Percentiles rank a stretch among this genome's conserved stretches.
These are phyloP conservation scores for Ziziphus jujuba DNA, from an alignment of 306 rosid species.

Conservation along the genomic window DNA sequence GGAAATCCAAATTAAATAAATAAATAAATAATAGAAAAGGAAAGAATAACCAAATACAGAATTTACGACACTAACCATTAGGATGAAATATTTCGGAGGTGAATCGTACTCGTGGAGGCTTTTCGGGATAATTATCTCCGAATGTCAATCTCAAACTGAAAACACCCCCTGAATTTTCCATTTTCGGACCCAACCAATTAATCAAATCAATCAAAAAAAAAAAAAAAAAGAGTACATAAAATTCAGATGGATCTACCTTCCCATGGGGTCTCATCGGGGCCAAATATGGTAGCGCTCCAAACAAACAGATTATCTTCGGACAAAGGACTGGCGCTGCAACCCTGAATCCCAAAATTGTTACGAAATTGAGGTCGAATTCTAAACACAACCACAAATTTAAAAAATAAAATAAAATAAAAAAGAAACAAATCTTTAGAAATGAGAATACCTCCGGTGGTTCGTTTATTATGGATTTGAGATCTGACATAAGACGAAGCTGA, in stretches of 20 bases:
- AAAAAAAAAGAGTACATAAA: background rate
- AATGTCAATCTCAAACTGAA: slow-evolving; percentile 35
- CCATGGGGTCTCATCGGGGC: slow-evolving; percentile 36
- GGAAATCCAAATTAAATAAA: background rate
- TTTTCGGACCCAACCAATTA: background rate
- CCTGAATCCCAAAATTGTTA: slow-evolving; percentile 16
- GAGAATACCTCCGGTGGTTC: slow-evolving; percentile 27
- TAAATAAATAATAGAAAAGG: background rate
- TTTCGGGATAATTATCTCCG: slow-evolving; percentile 28
- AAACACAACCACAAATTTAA: too few species aligned
- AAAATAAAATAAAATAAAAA: background rate
- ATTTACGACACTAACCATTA: slow-evolving; percentile 22
- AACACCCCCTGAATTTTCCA: slow-evolving; percentile 26
- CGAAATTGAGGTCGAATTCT: background rate
- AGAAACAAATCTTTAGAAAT: background rate
- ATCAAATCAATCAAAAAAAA: background rate
- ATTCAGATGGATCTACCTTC: slow-evolving; percentile 20
- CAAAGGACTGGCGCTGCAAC: slow-evolving; percentile 33
- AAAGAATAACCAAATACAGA: background rate
- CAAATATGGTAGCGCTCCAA: slow-evolving; percentile 36
- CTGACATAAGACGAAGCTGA: slow-evolving; percentile 36
- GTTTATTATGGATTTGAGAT: slow-evolving; percentile 27
- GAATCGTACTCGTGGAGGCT: slow-evolving; percentile 35
- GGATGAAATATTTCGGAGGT: slow-evolving; percentile 34
- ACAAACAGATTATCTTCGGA: slow-evolving; percentile 34